A percentile compares a stretch with the other conserved stretches of the same genome.
phyloP scores from a whole-genome alignment of 768 basidiomycete species.

The Peribolospora baueri region DNA sequence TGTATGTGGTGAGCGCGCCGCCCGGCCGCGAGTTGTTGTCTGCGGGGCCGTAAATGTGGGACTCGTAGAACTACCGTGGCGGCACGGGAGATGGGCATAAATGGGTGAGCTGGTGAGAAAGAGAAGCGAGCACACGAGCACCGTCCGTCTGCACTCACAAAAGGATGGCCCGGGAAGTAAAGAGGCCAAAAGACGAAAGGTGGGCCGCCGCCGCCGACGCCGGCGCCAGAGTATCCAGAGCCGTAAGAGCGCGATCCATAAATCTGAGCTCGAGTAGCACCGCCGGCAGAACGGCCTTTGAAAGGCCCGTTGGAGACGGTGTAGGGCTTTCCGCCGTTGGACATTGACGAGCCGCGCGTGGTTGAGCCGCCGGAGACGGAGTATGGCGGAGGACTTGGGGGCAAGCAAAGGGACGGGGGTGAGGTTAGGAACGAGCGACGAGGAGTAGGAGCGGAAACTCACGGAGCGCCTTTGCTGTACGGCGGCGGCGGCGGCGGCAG shows the following conservation, averaged over 20 bases:
- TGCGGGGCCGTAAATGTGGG: slow-evolving; percentile 1
- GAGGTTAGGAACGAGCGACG: too few species aligned
- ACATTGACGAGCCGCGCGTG: too few species aligned
- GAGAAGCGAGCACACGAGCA: background rate
- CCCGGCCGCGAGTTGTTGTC: slow-evolving; percentile 4
- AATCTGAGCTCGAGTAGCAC: background rate
- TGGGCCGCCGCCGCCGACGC: background rate
- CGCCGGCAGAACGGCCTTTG: slow-evolving; percentile 2
- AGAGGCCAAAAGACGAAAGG: slow-evolving; percentile 5
- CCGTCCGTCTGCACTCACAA: background rate
- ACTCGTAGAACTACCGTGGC: background rate
- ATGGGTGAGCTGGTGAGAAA: background rate
- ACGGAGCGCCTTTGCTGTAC: too few species aligned
- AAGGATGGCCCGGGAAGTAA: background rate
- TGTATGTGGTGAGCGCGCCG: slow-evolving; percentile 2
- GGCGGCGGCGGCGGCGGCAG: too few species aligned
- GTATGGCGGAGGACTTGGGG: too few species aligned
- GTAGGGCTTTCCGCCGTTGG: slow-evolving; percentile 1
- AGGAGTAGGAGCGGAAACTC: too few species aligned
- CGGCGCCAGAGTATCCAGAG: background rate
- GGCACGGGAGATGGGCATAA: too few species aligned
- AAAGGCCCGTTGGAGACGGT: background rate
- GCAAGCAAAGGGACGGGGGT: too few species aligned
- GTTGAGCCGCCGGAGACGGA: too few species aligned
- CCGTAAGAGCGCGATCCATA: background rate